Evolutionary conservation across 2,329 filamentous ascomycete species (phyloP), one percentile per base, ranked within the genome.

Genomic region (Samsoniella hepiali): DNA sequence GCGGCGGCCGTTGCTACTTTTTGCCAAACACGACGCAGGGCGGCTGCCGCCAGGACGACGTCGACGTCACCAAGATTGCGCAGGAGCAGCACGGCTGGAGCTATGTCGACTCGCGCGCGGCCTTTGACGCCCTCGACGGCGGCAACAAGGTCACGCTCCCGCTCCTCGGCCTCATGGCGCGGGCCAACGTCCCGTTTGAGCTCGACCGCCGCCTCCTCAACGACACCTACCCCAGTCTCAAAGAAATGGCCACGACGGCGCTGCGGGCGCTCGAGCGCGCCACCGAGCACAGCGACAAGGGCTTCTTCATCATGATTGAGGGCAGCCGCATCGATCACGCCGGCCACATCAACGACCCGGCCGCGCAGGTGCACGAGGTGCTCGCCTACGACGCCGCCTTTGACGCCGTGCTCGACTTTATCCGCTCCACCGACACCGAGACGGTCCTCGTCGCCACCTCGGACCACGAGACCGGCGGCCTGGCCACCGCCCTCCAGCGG

Each of bases 291-390:
- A 92, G 86, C 66, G 92, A 98, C 49, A 88, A 96, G 76, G 95
- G 95, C 5, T 99, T 98, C 81, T 99, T 99, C 78, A 81, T 99
- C 69, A 97, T 99, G 94, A 96, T 99, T 65, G 95, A 99, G 76
- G 95, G 93, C 5, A 96, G 91, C 70, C 85, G 95, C 49, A 98
- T 99, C 70, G 95, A 99, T 72, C 95, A 99, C 73, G 94, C 95
- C 4, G 95, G 93, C 7, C 91, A 95, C 73, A 85, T 84, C 67
- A 95, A 95, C 69, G 91, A 95, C 69, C 91, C 91, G 0, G 91
- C 89, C 10, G 90, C 91, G 1, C 91, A 95, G 72, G 91, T 94
- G 11, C 88, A 91, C 69, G 95, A 99, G 76, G 94, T 99, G 0
- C 81, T 98, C n/a, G 94, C 93, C 58, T 99, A 96, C 71, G 95